Base-by-base conservation (phyloP, 176 grass and related monocot species). In the Oryza glaberrima region DNA sequence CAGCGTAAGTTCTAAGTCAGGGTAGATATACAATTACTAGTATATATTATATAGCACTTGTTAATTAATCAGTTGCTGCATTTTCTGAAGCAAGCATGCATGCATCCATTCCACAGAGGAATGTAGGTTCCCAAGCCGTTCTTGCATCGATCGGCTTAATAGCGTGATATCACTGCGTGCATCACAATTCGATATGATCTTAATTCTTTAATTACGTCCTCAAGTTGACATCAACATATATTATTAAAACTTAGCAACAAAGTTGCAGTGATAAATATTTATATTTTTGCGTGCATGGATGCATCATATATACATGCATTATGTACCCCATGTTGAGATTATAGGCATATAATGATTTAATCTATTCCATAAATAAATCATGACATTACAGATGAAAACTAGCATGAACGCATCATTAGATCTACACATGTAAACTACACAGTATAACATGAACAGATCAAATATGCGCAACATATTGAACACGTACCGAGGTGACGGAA, bases 71-170 rank as follows among this genome's bases (percentile, higher is more conserved):
- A 6, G 16, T 13, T 71, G 22, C n/a, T 63, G 75, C 34, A 8
- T 77, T 60, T 61, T 17, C 48, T 77, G 65, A 56, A 85, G 68
- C 83, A 70, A 60, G 20, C 26, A 26, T 26, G 15, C 73, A 48
- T 40, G 61, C 43, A 81, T 38, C 46, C 54, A 58, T 20, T 58
- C 54, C 67, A 67, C n/a, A 63, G 66, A 46, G 36, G 83, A 78
- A 85, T 85, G 83, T 85, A 85, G 83, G 83, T 85, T 54, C 66
- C 83, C 47, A 78, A 35, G 49, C n/a, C 10, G 7, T 22, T 46
- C 9, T 4, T 35, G 30, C 72, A 76, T 83, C 82, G 32, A 84
- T 84, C 4, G 30, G 28, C 60, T 7, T 67, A 43, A 60, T 47
- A n/a, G 66, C 40, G 10, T 45, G 69, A 72, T 23, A 78, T 85